Evolutionary conservation across 257 asterid species (phyloP), one percentile per base, ranked within the genome.

Genomic region (Catharanthus roseus): DNA sequence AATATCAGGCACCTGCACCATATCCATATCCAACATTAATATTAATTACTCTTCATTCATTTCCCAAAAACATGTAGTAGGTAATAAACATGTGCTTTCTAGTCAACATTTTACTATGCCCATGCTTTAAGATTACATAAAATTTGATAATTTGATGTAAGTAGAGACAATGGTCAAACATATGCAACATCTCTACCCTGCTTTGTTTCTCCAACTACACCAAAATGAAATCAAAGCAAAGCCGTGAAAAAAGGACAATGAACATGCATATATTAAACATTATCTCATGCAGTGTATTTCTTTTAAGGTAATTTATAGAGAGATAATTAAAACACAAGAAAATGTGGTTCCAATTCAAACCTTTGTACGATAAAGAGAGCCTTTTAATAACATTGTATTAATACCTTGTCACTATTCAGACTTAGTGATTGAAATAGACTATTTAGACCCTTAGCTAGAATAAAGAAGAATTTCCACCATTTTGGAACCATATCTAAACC

Each of bases 1-100:
- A 9, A 28, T 79, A 3, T 93, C 96, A 0, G 98, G 97, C 55
- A 93, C 96, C 98, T 91, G 76, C 8, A n/a, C n/a, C n/a, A 38
- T 3, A 38, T 38, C 42, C 23, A 50, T n/a, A n/a, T 5, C 7
- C 34, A 53, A 61, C 44, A 50, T 18, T 42, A 51, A 51, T 38
- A 38, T 31, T 51, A 50, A 56, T 56, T 38, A 38, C 3, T 57
- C 31, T 58, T 58, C 33, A 10, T 58, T 58, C 41, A 29, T 58
- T 60, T 33, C 42, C 63, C 4, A 56, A 56, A 56, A 56, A 56
- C 6, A 54, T 10, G n/a, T 5, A 49, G 55, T 49, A 49, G 55
- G 55, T 21, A 58, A 38, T 3, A 38, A 58, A 33, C 67, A 62
- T 62, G 67, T 62, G 67, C 67, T 34, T 62, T 21, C 28, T 1